Conservation (phyloP, 306 rosid species). For the Phaseolus lunatus region DNA sequence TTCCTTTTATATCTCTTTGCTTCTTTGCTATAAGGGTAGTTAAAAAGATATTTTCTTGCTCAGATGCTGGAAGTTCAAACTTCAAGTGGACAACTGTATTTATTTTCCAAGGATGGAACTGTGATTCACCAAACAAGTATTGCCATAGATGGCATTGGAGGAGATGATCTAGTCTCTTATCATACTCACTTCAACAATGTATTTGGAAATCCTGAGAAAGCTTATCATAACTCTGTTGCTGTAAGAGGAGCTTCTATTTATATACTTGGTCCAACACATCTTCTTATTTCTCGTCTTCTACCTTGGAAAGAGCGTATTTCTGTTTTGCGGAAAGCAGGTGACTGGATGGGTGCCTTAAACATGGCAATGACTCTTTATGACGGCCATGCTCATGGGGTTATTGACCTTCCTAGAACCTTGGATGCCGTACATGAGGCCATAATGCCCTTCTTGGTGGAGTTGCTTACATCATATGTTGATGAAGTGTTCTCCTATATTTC, state of each 20-base stretch:
- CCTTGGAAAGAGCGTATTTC: conserved; percentile 96
- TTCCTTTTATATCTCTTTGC: conserved; percentile 38
- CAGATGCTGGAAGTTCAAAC: conserved; percentile 95
- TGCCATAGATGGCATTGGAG: conserved; percentile 69
- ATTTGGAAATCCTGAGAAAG: conserved; percentile 94
- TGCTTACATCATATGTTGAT: conserved; percentile 89
- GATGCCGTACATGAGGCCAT: conserved; percentile 89
- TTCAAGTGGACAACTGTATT: conserved; percentile 75
- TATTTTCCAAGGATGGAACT: conserved; percentile 91
- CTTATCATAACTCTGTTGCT: conserved; percentile 86
- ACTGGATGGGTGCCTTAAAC: conserved; percentile 98
- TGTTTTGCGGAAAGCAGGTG: conserved; percentile 89
- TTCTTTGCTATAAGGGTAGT: conserved; percentile 39
- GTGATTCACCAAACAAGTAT: conserved; percentile 89
- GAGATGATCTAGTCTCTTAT: conserved; percentile 85
- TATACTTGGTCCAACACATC: conserved; percentile 84
- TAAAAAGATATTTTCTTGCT: conserved; percentile 45
- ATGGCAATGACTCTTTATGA: conserved; percentile 95
- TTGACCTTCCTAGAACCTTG: conserved; percentile 94
- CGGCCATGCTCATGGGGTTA: conserved; percentile 93
- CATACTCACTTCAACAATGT: conserved; percentile 80
- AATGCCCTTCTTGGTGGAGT: conserved; percentile 89
- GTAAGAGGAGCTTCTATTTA: conserved; percentile 94
- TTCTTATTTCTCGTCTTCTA: conserved; percentile 86
- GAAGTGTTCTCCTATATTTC: conserved; percentile 97